phyloP scores from a whole-genome alignment of 768 basidiomycete genomes.

The Serpula lacrymans region DNA sequence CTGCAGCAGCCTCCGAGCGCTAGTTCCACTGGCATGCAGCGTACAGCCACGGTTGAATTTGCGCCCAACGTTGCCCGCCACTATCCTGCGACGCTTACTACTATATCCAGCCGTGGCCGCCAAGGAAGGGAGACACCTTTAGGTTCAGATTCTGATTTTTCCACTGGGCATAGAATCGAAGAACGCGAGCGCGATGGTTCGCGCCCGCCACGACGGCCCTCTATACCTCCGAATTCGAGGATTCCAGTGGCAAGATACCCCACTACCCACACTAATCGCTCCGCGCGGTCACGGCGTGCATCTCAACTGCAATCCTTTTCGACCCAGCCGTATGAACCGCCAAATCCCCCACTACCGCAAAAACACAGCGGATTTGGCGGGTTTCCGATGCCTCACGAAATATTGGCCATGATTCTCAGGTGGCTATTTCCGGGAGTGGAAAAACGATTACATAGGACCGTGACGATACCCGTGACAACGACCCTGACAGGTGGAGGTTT shows the following conservation, averaged over 20 bases:
- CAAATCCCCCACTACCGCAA: constrained; percentile 9
- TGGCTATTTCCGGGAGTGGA: constrained; percentile 63
- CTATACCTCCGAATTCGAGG: constrained; percentile 7
- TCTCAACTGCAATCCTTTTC: constrained; percentile 9
- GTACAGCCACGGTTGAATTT: constrained; percentile 53
- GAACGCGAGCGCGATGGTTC: constrained; percentile 4
- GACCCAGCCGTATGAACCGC: constrained; percentile 13
- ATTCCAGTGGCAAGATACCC: constrained; percentile 14
- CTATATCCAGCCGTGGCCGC: constrained; percentile 25
- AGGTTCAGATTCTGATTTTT: constrained; percentile 7
- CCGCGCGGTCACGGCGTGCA: constrained; percentile 2
- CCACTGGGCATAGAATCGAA: constrained; percentile 7
- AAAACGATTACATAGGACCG: constrained; percentile 56
- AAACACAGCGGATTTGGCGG: constrained; percentile 62
- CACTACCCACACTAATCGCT: constrained; percentile 11
- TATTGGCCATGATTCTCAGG: constrained; percentile 47
- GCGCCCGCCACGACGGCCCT: constrained; percentile 13
- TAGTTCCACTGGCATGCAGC: constrained; percentile 26
- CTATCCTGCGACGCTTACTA: constrained; percentile 17
- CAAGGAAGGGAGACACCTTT: constrained; percentile 6
- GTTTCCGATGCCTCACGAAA: constrained; percentile 66
- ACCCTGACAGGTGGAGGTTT: constrained; percentile 42
- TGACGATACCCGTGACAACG: constrained; percentile 73
- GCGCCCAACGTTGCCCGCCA: constrained; percentile 32
- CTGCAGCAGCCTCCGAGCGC: constrained; percentile 5